These are phyloP conservation scores for Cryphonectria carpinicola DNA, from an alignment of 2,329 filamentous ascomycete species.

Conservation along the genomic window DNA sequence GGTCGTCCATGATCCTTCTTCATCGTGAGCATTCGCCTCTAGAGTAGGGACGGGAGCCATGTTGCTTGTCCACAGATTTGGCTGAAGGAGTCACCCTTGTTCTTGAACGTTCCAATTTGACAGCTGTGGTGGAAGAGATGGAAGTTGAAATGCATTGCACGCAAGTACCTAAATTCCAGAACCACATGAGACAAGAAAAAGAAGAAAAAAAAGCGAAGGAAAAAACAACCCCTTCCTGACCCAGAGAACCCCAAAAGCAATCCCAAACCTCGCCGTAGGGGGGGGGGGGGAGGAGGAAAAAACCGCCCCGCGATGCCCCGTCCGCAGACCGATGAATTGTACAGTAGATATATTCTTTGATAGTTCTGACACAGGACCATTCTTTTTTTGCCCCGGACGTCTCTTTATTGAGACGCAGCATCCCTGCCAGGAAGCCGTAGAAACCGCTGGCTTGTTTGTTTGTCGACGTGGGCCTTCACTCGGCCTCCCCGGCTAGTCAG, in stretches of 20 bases:
- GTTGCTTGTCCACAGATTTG: neutral
- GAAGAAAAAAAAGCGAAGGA: too few relatives aligned
- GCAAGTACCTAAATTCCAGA: constrained; percentile 14
- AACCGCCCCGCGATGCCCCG: constrained; percentile 9
- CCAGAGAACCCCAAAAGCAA: constrained; percentile 10
- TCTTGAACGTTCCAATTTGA: neutral
- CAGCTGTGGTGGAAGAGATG: neutral
- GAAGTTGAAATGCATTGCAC: constrained; percentile 19
- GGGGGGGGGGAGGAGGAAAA: too few relatives aligned
- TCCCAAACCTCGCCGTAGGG: constrained; percentile 14
- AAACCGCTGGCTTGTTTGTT: neutral
- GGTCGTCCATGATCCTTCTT: neutral
- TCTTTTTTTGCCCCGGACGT: constrained; percentile 1
- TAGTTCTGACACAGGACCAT: neutral
- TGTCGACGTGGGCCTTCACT: constrained; percentile 15
- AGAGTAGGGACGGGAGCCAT: neutral
- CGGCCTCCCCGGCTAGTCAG: constrained; percentile 47
- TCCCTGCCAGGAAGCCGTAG: constrained; percentile 1
- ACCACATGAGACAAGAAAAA: constrained; percentile 2
- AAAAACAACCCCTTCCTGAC: neutral
- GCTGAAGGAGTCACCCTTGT: neutral
- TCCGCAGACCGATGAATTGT: constrained; percentile 11
- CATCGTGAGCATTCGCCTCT: neutral
- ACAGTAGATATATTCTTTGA: constrained; percentile 19
- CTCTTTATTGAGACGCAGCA: constrained; percentile 13